Conservation (phyloP, 1,139 yeast species). For the Blastobotrys petasosporus region DNA sequence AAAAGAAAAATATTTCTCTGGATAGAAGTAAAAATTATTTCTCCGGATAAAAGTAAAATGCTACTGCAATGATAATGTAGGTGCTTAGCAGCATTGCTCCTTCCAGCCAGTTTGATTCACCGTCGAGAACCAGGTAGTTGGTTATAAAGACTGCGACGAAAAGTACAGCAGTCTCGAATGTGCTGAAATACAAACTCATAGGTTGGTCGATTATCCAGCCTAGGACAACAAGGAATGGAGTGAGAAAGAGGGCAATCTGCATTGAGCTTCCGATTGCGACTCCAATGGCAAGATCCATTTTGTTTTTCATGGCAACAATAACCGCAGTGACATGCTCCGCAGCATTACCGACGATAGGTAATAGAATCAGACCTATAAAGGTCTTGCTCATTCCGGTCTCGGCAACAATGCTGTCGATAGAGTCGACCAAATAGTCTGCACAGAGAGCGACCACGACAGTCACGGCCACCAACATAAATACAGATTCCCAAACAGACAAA, state of each 20-base stretch:
- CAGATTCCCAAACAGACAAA: constrained; percentile 26
- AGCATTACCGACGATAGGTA: constrained; percentile 97
- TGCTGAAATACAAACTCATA: constrained; percentile 85
- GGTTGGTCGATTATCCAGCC: constrained; percentile 92
- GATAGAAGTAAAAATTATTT: too few species aligned
- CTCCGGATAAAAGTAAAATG: constrained; percentile 79
- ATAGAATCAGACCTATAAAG: constrained; percentile 84
- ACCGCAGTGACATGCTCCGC: constrained; percentile 98
- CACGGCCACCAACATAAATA: constrained; percentile 44
- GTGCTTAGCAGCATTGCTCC: constrained; percentile 89
- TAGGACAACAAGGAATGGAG: constrained; percentile 87
- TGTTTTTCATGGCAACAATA: constrained; percentile 88
- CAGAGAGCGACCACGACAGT: constrained; percentile 83
- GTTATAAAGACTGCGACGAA: constrained; percentile 84
- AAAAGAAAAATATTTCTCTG: background rate
- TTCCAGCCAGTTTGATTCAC: constrained; percentile 95
- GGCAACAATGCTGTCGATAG: constrained; percentile 83
- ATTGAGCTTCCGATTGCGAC: constrained; percentile 97
- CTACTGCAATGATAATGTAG: constrained; percentile 77
- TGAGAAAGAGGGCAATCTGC: constrained; percentile 89
- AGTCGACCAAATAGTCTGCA: constrained; percentile 89
- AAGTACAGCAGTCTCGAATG: constrained; percentile 88
- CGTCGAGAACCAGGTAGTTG: constrained; percentile 82
- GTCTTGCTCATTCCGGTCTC: constrained; percentile 86
- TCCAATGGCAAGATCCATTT: constrained; percentile 95